phyloP scores from a whole-genome alignment of 495 filamentous ascomycete genomes.

The Xylaria sp. region DNA sequence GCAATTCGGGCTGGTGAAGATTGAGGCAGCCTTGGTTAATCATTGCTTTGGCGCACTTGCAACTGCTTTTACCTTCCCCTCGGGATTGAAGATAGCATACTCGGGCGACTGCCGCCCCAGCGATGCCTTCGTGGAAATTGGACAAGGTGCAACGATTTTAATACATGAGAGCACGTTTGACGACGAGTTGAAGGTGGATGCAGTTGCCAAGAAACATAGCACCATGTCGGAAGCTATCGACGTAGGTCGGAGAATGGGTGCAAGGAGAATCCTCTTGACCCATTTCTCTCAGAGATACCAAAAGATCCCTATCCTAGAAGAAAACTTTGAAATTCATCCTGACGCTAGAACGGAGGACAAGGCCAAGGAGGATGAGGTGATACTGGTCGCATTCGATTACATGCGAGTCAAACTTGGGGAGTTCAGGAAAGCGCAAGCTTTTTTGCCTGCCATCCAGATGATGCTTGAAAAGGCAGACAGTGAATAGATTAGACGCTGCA shows the following conservation, averaged over 20 bases:
- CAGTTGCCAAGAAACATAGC: slow-evolving; percentile 86
- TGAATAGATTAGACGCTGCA: background rate
- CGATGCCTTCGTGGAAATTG: slow-evolving; percentile 69
- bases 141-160: slow-evolving; percentile 75
- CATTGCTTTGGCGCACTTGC: slow-evolving; percentile 86
- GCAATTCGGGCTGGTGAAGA: slow-evolving; percentile 50
- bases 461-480: slow-evolving; percentile 59
- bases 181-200: slow-evolving; percentile 78
- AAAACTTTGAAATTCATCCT: slow-evolving; percentile 27
- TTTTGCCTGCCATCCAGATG: slow-evolving; percentile 73
- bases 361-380: slow-evolving; percentile 52
- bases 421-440: slow-evolving; percentile 76
- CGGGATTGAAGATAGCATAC: slow-evolving; percentile 86
- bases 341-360: slow-evolving; percentile 28
- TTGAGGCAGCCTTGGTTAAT: slow-evolving; percentile 67
- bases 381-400: slow-evolving; percentile 86
- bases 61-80: slow-evolving; percentile 75
- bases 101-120: slow-evolving; percentile 92
- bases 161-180: slow-evolving; percentile 98
- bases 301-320: slow-evolving; percentile 70
- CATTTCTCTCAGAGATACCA: slow-evolving; percentile 98
- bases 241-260: slow-evolving; percentile 78
- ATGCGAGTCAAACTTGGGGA: slow-evolving; percentile 86
- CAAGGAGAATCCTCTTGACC: slow-evolving; percentile 78
- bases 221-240: slow-evolving; percentile 84